Evolutionary conservation across 2,329 filamentous ascomycete genomes (phyloP), one percentile per base, ranked within the genome.

Genomic region (Metarhizium guizhouense): DNA sequence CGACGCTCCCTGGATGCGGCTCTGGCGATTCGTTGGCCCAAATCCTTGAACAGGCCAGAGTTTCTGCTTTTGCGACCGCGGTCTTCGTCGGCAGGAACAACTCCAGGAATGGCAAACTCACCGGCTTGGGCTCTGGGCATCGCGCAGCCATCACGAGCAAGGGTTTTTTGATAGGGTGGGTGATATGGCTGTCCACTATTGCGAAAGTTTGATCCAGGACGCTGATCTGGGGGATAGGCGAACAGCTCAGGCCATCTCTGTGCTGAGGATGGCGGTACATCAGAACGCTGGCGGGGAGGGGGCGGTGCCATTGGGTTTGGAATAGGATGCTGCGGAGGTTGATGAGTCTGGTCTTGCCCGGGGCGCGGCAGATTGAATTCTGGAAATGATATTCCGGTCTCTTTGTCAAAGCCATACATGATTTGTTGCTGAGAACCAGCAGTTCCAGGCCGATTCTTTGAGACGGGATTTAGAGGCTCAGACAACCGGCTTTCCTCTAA

Each of bases 401-500:
- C 80, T 62, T 82, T 82, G 53, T 81, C 78, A 47, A 75, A 75
- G 8, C 71, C 75, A 54, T 70, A 73, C 47, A 65, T 68, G 1
- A 64, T 50, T 1, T 63, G 54, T 50, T 68, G 67, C 47, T 68
- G 71, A 3, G 66, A 64, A 50, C 59, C 58, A 18, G 61, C 62
- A 2, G 67, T 68, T 18, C 65, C 68, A 25, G 69, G 62, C 20
- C 70, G 68, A 51, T 70, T 70, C 53, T 67, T 68, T 10, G 65
- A 61, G 3, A 69, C 63, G 3, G 59, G 56, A 53, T 72, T 68
- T 18, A 82, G 69, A 30, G 81, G 81, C 58, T 79, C 74, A 1
- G 74, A 67, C 40, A 83, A 68, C 56, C 79, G 73, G 10, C 80
- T 83, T 65, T 82, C 79, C 59, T 82, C 74, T 6, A 80, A 65